Percentiles rank a stretch among this genome's conserved stretches.
Evolutionary conservation across 2,329 filamentous ascomycete species (phyloP).

Genomic region (Colletotrichum salicis): DNA sequence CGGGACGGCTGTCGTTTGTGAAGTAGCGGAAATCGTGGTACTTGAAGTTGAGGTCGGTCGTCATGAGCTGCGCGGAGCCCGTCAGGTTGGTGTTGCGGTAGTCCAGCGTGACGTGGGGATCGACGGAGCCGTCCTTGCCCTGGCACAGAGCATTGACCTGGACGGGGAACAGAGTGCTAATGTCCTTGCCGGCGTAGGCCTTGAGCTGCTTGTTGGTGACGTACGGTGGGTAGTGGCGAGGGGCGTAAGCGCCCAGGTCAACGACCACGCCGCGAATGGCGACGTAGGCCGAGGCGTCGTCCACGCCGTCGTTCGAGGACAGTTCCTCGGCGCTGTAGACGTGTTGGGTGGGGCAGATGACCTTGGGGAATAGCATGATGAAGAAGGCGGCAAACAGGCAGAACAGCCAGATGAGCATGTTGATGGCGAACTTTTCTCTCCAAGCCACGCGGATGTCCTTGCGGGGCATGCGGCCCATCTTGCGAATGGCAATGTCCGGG

Average conservation of each 20-base stretch:
- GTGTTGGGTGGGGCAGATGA: constrained; percentile 92
- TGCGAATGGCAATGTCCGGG: constrained; percentile 83
- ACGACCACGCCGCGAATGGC: constrained; percentile 92
- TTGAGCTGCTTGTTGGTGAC: constrained; percentile 70
- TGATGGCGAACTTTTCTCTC: constrained; percentile 98
- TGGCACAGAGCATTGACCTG: constrained; percentile 93
- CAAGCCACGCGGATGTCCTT: constrained; percentile 94
- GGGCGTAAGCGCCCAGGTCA: constrained; percentile 78
- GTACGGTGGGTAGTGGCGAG: constrained; percentile 79
- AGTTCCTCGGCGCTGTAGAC: constrained; percentile 86
- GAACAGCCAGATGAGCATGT: constrained; percentile 93
- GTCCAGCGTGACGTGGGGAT: constrained; percentile 82
- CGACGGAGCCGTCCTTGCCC: constrained; percentile 73
- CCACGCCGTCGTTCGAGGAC: constrained; percentile 77
- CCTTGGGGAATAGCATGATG: constrained; percentile 84
- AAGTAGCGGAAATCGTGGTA: constrained; percentile 95
- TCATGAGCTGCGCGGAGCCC: constrained; percentile 71
- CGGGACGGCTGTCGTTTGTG: constrained; percentile 82
- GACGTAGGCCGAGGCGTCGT: constrained; percentile 72
- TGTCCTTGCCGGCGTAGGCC: constrained; percentile 87
- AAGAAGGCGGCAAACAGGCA: constrained; percentile 86
- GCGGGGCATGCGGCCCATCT: constrained; percentile 84
- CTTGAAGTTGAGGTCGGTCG: constrained; percentile 75
- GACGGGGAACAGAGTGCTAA: constrained; percentile 89
- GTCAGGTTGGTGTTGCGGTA: constrained; percentile 83